A percentile compares a stretch with the other conserved stretches of the same genome.
Evolutionary conservation across 352 stramenopile genomes (phyloP).

Genomic region (Pythium aquatile): DNA sequence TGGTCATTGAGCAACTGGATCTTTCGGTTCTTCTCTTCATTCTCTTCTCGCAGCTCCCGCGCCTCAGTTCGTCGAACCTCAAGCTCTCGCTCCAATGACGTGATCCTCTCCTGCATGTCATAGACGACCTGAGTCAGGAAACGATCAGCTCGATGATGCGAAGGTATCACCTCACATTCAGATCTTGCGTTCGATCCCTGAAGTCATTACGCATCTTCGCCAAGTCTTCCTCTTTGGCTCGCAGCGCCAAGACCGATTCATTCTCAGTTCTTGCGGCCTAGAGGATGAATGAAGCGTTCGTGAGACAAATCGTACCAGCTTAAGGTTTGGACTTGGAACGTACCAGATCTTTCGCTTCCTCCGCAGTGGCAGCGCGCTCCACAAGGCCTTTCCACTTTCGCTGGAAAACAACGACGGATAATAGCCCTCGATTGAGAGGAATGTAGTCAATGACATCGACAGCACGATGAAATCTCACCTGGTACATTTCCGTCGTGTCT

Average conservation of each 20-base stretch:
- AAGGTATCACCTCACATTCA: slow-evolving; percentile 36
- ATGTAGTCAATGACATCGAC: too few species aligned
- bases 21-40: slow-evolving; percentile 63
- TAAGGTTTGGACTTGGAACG: background rate
- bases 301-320: background rate
- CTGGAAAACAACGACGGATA: slow-evolving; percentile 16
- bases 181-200: slow-evolving; percentile 48
- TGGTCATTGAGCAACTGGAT: slow-evolving; percentile 68
- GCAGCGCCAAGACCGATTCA: slow-evolving; percentile 44
- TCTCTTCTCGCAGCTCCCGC: slow-evolving; percentile 58
- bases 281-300: background rate
- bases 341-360: slow-evolving; percentile 65
- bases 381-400: slow-evolving; percentile 47
- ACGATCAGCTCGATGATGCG: too few species aligned
- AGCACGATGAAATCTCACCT: slow-evolving; percentile 27
- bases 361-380: slow-evolving; percentile 45
- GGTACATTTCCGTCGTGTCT: slow-evolving; percentile 42
- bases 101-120: slow-evolving; percentile 23
- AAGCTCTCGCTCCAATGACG: slow-evolving; percentile 48
- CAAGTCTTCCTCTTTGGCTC: slow-evolving; percentile 51
- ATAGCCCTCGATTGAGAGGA: too few species aligned
- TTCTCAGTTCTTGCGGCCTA: slow-evolving; percentile 33
- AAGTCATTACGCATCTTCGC: slow-evolving; percentile 48
- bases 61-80: slow-evolving; percentile 56
- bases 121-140: background rate